These are phyloP conservation scores for Lithohypha guttulata DNA, from an alignment of 2,329 filamentous ascomycete genomes.

Conservation along the genomic window DNA sequence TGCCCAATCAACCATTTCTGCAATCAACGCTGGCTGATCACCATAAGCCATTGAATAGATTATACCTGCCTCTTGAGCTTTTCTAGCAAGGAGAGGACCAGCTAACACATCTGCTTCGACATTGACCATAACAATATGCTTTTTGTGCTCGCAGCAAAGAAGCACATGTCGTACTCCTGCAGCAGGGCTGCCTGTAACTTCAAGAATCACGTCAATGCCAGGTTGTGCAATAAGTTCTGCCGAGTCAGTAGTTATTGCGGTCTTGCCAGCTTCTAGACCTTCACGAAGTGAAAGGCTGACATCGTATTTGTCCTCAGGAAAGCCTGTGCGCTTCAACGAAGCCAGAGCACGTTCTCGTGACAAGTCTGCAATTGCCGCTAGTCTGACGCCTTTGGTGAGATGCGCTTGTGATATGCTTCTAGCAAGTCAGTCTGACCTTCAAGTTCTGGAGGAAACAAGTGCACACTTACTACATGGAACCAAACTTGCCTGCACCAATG, in stretches of 20 bases:
- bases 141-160: slow-evolving; percentile 38
- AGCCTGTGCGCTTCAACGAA: slow-evolving; percentile 29
- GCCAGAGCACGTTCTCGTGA: slow-evolving; percentile 32
- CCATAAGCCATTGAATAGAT: slow-evolving; percentile 40
- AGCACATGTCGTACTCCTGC: slow-evolving; percentile 36
- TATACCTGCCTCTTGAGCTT: slow-evolving; percentile 36
- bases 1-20: slow-evolving; percentile 36
- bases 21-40: slow-evolving; percentile 36
- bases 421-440: too few relatives aligned
- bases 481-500: slow-evolving; percentile 39
- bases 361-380: slow-evolving; percentile 37
- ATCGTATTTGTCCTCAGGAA: slow-evolving; percentile 8
- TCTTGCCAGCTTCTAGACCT: slow-evolving; percentile 32
- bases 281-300: slow-evolving; percentile 24
- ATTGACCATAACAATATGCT: slow-evolving; percentile 41
- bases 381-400: slow-evolving; percentile 32
- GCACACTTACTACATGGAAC: too few relatives aligned
- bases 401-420: slow-evolving; percentile 38
- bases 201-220: slow-evolving; percentile 36
- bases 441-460: too few relatives aligned
- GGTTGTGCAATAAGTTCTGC: slow-evolving; percentile 33
- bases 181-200: slow-evolving; percentile 35
- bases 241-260: slow-evolving; percentile 35
- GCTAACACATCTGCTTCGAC: slow-evolving; percentile 38
- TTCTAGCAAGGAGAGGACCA: slow-evolving; percentile 32